A percentile compares a stretch with the other conserved stretches of the same genome.
phyloP scores from a whole-genome alignment of 2,329 filamentous ascomycete genomes.

The Colletotrichum sp. region DNA sequence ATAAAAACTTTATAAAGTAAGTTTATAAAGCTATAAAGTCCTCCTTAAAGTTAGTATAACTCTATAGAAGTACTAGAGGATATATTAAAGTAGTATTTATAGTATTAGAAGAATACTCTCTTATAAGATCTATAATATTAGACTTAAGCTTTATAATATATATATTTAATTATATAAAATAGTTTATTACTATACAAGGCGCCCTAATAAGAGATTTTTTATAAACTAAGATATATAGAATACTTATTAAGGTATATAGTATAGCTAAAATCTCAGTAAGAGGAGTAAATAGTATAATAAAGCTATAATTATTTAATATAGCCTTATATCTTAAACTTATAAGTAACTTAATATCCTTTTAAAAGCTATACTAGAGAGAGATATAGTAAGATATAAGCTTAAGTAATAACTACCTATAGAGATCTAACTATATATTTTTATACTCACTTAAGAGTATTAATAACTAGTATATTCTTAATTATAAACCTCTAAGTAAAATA shows the following conservation, averaged over 20 bases:
- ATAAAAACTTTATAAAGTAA: neutral
- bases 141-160: neutral
- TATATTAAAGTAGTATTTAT: neutral
- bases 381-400: neutral
- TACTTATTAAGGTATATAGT: neutral
- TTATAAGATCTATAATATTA: neutral
- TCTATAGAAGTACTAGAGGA: neutral
- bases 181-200: neutral
- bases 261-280: neutral
- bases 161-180: neutral
- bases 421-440: neutral
- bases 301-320: neutral
- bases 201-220: neutral
- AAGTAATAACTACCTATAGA: neutral
- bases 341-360: neutral
- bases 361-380: neutral
- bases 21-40: rapidly evolving
- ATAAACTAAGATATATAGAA: neutral
- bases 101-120: neutral
- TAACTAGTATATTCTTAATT: neutral
- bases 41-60: neutral
- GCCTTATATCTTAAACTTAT: neutral
- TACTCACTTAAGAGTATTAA: neutral
- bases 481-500: neutral
- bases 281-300: neutral